These are phyloP conservation scores for Kwoniella shandongensis DNA, from an alignment of 768 basidiomycete genomes.

Conservation along the genomic window DNA sequence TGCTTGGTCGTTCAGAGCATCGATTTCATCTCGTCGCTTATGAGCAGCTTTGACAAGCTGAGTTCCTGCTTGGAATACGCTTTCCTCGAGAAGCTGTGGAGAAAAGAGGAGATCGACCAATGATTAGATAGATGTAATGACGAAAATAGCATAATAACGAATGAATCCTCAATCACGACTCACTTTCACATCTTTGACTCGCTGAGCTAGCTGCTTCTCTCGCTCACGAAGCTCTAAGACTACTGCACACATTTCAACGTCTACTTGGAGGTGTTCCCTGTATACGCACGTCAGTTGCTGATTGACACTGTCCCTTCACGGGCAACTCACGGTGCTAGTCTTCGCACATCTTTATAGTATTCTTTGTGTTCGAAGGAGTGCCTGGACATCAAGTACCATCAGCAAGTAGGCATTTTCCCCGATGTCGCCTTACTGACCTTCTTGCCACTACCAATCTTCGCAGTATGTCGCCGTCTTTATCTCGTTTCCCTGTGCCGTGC, in stretches of 20 bases:
- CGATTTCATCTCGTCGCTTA: constrained; percentile 5
- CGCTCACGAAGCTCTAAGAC: constrained; percentile 31
- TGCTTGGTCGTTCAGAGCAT: constrained; percentile 1
- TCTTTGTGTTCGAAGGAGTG: constrained; percentile 33
- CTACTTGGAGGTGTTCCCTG: constrained; percentile 41
- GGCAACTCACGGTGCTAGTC: constrained; percentile 29
- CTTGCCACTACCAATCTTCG: constrained; percentile 2
- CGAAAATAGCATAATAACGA: background rate
- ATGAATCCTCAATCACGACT: constrained; percentile 11
- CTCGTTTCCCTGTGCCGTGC: constrained; percentile 35
- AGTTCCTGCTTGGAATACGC: constrained; percentile 24
- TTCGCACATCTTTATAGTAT: constrained; percentile 25
- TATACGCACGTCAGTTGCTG: constrained; percentile 4
- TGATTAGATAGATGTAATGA: background rate
- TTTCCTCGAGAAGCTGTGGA: constrained; percentile 28
- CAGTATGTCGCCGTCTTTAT: constrained; percentile 7
- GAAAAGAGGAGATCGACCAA: background rate
- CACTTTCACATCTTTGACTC: constrained; percentile 35
- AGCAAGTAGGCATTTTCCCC: background rate
- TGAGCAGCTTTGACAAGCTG: constrained; percentile 22
- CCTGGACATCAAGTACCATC: constrained; percentile 9
- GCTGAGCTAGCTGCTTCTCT: constrained; percentile 29
- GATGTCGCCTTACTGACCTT: constrained; percentile 11
- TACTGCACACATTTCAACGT: constrained; percentile 38
- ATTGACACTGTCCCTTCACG: background rate